Conservation (phyloP, 495 filamentous ascomycete species). For the Trichoderma asperelloides region DNA sequence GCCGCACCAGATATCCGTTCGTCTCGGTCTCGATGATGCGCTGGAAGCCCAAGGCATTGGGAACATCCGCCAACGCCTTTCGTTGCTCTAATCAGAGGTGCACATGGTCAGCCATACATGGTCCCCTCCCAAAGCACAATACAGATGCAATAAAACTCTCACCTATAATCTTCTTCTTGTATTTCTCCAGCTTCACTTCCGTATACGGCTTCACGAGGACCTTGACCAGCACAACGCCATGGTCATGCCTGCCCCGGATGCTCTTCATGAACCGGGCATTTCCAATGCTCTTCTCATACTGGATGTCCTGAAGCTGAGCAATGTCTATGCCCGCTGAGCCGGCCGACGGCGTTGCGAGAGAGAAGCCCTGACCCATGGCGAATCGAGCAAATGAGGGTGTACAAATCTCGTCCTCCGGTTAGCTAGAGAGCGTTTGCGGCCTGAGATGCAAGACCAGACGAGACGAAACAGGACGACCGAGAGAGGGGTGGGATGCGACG, state of each 20-base stretch:
- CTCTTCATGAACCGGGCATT: constrained; percentile 96
- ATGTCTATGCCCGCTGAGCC: constrained; percentile 90
- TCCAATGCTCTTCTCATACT: constrained; percentile 88
- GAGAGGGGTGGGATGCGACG: background rate
- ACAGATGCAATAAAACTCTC: background rate
- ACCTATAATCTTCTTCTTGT: constrained; percentile 68
- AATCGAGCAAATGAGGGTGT: background rate
- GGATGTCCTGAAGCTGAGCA: constrained; percentile 78
- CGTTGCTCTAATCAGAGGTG: constrained; percentile 59
- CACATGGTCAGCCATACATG: constrained; percentile 11
- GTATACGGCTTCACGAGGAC: constrained; percentile 82
- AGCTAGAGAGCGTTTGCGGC: background rate
- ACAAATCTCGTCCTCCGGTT: background rate
- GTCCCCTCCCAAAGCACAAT: background rate
- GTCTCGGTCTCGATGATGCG: constrained; percentile 81
- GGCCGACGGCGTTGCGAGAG: constrained; percentile 77
- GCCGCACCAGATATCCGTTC: constrained; percentile 89
- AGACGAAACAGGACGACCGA: background rate
- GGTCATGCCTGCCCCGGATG: constrained; percentile 77
- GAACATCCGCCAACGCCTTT: constrained; percentile 66
- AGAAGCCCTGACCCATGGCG: constrained; percentile 93
- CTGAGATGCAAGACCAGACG: background rate
- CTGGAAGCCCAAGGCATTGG: constrained; percentile 87
- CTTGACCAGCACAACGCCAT: constrained; percentile 88
- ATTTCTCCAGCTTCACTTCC: constrained; percentile 65